Conservation (phyloP, 1,139 yeast species). For the Kazachstania sp. region DNA sequence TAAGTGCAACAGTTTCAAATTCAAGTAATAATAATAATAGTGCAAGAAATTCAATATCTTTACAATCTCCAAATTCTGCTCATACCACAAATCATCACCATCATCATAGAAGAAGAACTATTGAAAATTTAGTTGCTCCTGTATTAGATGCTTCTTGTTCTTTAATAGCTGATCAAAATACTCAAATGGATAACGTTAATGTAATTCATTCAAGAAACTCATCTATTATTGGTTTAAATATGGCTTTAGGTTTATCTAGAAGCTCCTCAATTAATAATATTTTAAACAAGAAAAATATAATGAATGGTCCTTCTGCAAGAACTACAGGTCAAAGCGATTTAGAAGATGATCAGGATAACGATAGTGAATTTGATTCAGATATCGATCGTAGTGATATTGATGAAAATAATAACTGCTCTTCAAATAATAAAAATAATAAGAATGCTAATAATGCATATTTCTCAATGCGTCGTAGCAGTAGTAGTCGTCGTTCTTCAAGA, state of each 20-base stretch:
- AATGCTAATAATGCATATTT: not conserved
- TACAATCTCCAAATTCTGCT: not conserved
- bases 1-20: not conserved
- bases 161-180: conserved; percentile 46
- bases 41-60: conserved; percentile 4
- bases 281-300: not conserved
- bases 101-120: conserved; percentile 38
- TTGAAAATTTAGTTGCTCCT: conserved; percentile 71
- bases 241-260: conserved; percentile 43
- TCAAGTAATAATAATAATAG: not conserved
- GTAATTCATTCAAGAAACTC: conserved; percentile 61
- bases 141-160: conserved; percentile 74
- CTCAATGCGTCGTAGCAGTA: not conserved
- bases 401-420: too few species aligned
- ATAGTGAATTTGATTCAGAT: not conserved
- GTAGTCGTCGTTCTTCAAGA: not conserved
- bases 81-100: conserved; percentile 5
- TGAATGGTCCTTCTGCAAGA: not conserved
- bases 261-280: not conserved
- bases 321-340: not conserved
- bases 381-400: too few species aligned
- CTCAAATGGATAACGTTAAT: conserved; percentile 60
- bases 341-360: not conserved
- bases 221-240: conserved; percentile 44
- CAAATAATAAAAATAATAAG: not conserved